These are phyloP conservation scores for Phytophthora macrochlamydospora DNA, from an alignment of 352 stramenopile species.

Conservation along the genomic window DNA sequence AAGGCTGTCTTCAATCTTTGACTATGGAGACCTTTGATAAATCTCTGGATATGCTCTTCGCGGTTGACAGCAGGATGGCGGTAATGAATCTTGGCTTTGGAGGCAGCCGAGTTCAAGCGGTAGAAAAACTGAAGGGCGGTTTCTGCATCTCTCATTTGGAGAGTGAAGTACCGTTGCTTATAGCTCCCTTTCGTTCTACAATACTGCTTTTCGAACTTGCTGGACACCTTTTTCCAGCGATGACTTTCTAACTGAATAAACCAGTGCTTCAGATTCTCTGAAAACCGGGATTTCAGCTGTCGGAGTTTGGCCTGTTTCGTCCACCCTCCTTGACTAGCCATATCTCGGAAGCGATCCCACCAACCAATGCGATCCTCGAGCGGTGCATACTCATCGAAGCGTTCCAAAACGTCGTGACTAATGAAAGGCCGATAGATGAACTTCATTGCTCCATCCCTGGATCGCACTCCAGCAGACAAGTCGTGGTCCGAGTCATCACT, in stretches of 20 bases:
- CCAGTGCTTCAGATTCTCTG: background rate
- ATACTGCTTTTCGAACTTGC: conserved; percentile 1
- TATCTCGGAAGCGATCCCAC: conserved; percentile 1
- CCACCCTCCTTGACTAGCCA: background rate
- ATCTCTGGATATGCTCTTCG: conserved; percentile 1
- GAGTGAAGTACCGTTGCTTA: background rate
- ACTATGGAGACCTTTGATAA: conserved; percentile 1
- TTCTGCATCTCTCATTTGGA: background rate
- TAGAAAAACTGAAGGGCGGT: conserved; percentile 5
- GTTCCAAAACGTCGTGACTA: background rate
- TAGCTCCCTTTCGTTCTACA: background rate
- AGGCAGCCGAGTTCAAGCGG: background rate
- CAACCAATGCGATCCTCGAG: background rate
- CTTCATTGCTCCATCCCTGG: background rate
- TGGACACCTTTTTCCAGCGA: background rate
- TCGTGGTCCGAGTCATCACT: background rate
- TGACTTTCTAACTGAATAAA: background rate
- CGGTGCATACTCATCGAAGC: background rate
- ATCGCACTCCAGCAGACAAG: no score
- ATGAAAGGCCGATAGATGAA: conserved; percentile 5
- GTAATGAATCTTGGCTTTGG: background rate
- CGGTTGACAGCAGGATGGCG: background rate
- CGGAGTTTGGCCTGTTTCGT: background rate
- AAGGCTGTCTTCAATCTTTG: background rate
- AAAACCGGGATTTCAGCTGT: background rate